Conservation (phyloP, 768 basidiomycete genomes). For the Lactifluus echinatus region DNA sequence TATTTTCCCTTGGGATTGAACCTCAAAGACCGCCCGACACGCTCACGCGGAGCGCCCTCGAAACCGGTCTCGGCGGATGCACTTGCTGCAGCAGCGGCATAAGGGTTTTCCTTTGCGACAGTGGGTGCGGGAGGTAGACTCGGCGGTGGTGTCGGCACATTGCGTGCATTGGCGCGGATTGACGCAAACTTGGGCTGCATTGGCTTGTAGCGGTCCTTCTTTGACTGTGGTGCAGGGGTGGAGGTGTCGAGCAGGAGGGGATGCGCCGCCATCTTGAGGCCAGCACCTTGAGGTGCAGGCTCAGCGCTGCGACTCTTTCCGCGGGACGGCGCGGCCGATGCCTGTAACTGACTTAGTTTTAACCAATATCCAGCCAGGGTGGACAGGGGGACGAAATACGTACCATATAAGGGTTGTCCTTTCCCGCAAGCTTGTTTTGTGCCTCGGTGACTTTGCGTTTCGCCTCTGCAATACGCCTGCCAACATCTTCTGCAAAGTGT, state of each 20-base stretch:
- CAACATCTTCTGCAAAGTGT: conserved; percentile 49
- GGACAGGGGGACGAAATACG: conserved; percentile 33
- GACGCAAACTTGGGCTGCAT: conserved; percentile 99
- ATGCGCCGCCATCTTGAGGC: conserved; percentile 86
- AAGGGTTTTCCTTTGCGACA: conserved; percentile 58
- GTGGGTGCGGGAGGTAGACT: conserved; percentile 31
- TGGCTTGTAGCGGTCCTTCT: conserved; percentile 91
- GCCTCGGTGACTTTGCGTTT: conserved; percentile 78
- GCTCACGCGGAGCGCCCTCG: conserved; percentile 67
- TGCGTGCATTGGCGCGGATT: conserved; percentile 85
- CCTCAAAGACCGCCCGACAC: conserved; percentile 58
- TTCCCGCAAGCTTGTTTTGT: conserved; percentile 62
- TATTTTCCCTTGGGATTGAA: conserved; percentile 96
- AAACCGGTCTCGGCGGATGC: conserved; percentile 52
- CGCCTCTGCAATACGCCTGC: conserved; percentile 73
- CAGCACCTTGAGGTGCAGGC: conserved; percentile 67
- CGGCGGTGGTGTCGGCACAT: conserved; percentile 52
- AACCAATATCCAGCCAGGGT: not conserved
- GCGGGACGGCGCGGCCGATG: conserved; percentile 45
- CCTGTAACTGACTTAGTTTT: conserved; percentile 27
- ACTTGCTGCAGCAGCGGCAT: conserved; percentile 44
- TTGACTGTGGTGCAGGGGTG: conserved; percentile 51
- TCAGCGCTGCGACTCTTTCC: conserved; percentile 46
- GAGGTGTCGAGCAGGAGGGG: conserved; percentile 71
- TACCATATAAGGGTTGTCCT: conserved; percentile 86